phyloP scores from a whole-genome alignment of 805 yeast genomes.

The Wickerhamiella kurtzmanii region DNA sequence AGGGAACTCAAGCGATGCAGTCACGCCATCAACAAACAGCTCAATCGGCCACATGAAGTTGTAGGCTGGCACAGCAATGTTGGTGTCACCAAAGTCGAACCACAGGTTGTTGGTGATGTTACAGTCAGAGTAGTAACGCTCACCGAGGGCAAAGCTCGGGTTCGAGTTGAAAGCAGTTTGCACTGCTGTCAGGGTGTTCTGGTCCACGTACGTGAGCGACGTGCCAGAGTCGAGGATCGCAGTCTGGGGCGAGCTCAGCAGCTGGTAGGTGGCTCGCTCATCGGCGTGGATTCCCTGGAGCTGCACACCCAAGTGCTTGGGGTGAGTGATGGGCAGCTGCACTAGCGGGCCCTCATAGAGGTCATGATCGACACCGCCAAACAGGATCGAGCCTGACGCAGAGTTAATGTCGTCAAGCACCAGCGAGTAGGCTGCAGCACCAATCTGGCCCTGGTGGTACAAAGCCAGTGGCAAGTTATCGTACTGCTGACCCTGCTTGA shows the following conservation, averaged over 20 bases:
- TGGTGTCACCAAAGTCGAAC: slow-evolving; percentile 22
- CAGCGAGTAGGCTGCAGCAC: slow-evolving; percentile 49
- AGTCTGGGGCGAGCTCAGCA: slow-evolving; percentile 17
- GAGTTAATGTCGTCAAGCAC: slow-evolving; percentile 36
- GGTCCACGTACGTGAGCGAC: slow-evolving; percentile 38
- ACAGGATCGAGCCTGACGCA: slow-evolving; percentile 37
- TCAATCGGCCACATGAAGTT: slow-evolving; percentile 27
- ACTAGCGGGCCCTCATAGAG: slow-evolving; percentile 34
- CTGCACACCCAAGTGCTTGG: slow-evolving; percentile 24
- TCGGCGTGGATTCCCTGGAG: slow-evolving; percentile 20
- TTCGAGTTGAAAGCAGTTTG: slow-evolving; percentile 28
- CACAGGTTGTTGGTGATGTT: slow-evolving; percentile 22
- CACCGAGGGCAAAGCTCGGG: slow-evolving; percentile 26
- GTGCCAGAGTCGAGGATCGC: slow-evolving; percentile 47
- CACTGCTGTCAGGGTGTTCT: slow-evolving; percentile 23
- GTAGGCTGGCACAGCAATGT: slow-evolving; percentile 23
- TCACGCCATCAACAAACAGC: slow-evolving; percentile 20
- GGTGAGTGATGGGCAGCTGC: slow-evolving; percentile 27
- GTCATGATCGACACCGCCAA: slow-evolving; percentile 43
- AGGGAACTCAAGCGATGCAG: slow-evolving; percentile 24
- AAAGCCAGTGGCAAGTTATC: slow-evolving; percentile 54
- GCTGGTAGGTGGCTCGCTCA: slow-evolving; percentile 19
- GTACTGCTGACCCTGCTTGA: slow-evolving; percentile 28
- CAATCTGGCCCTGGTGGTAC: slow-evolving; percentile 45
- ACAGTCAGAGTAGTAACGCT: slow-evolving; percentile 27